These are phyloP conservation scores for Mimosa bimucronata DNA, from an alignment of 306 rosid genomes.

Conservation along the genomic window DNA sequence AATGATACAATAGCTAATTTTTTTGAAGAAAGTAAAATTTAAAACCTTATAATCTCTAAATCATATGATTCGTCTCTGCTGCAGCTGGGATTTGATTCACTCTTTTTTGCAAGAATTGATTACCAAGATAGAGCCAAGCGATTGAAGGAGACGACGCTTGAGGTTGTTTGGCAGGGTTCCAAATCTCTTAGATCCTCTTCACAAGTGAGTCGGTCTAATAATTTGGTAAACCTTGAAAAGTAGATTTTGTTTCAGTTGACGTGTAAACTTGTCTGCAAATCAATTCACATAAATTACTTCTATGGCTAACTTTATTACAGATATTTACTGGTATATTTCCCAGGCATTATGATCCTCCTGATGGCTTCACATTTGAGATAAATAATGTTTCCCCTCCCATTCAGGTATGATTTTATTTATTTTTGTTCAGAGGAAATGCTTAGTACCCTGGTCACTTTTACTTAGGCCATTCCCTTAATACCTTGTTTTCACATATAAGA, in stretches of 20 bases:
- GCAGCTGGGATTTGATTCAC: constrained; percentile 90
- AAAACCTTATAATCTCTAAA: constrained; percentile 20
- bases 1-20: too few relatives aligned
- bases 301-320: constrained; percentile 47
- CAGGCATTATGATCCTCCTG: constrained; percentile 87
- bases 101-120: constrained; percentile 85
- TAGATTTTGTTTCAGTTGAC: background rate
- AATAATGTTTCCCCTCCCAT: constrained; percentile 76
- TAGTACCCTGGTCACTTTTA: constrained; percentile 8
- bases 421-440: background rate
- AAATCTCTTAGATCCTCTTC: constrained; percentile 78
- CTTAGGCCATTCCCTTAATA: background rate
- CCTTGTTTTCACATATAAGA: constrained; percentile 32
- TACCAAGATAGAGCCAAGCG: constrained; percentile 87
- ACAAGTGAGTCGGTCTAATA: constrained; percentile 56
- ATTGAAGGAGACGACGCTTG: constrained; percentile 69
- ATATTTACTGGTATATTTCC: constrained; percentile 84
- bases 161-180: constrained; percentile 79
- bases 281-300: constrained; percentile 16
- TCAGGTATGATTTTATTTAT: constrained; percentile 43
- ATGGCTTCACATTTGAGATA: constrained; percentile 82
- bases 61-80: constrained; percentile 34
- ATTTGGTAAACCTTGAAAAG: constrained; percentile 24
- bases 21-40: too few relatives aligned
- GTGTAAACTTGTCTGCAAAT: background rate